These are phyloP conservation scores for Acanthamoeba healyi DNA, from an alignment of 208 protist genomes.

Conservation along the genomic window DNA sequence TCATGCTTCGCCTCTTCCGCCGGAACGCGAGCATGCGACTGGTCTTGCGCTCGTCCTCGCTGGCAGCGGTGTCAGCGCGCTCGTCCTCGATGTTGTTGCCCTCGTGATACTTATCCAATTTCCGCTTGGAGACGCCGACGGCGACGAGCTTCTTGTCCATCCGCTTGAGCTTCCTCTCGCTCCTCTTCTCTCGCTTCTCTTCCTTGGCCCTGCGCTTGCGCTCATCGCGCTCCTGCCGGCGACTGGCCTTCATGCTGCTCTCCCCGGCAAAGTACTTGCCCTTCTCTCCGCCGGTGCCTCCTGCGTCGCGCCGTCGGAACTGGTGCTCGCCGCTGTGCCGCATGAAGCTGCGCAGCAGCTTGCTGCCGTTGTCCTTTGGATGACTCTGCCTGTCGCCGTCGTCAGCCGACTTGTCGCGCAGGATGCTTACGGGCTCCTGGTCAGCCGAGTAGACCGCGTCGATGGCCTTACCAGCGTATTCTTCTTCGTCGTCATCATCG, in stretches of 20 bases:
- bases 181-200: neutral
- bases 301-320: neutral
- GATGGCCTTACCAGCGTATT: no score
- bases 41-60: no score
- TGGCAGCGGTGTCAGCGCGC: no score
- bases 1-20: neutral
- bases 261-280: neutral
- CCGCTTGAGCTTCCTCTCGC: constrained; percentile 13
- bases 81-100: neutral
- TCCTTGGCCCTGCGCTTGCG: constrained; percentile 12
- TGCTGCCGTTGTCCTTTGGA: no score
- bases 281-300: no score
- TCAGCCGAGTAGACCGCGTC: no score
- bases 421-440: no score
- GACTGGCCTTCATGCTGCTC: neutral
- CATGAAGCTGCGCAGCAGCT: neutral
- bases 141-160: constrained; percentile 41
- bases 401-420: no score
- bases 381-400: no score
- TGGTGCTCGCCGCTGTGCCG: neutral
- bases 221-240: neutral
- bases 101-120: no score
- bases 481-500: no score
- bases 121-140: no score
- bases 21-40: constrained; percentile 20